These are phyloP conservation scores for Moesziomyces antarcticus DNA, from an alignment of 1,284 basidiomycete species.

Conservation along the genomic window DNA sequence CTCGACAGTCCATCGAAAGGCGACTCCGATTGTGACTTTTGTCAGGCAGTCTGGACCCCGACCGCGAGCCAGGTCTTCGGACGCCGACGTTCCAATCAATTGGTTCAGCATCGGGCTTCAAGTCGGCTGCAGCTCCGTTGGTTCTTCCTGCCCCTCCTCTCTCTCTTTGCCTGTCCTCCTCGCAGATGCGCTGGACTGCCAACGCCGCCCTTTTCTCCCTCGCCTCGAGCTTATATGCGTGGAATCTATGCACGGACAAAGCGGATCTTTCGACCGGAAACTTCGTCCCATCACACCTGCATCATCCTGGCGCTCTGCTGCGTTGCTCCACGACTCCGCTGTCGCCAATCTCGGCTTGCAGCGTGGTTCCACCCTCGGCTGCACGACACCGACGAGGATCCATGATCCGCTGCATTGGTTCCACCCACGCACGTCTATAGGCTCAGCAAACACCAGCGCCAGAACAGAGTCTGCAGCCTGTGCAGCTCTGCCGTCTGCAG, in stretches of 20 bases:
- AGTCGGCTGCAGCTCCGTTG: not conserved
- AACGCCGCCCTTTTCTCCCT: too few relatives aligned
- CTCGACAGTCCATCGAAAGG: too few relatives aligned
- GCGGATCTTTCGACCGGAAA: not conserved
- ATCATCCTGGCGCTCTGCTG: not conserved
- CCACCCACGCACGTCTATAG: not conserved
- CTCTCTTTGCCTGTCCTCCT: not conserved
- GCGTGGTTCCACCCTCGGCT: not conserved
- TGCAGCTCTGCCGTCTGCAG: not conserved
- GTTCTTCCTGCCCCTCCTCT: not conserved
- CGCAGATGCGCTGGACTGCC: too few relatives aligned
- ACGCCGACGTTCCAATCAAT: not conserved
- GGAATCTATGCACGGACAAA: not conserved
- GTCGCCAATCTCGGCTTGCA: not conserved
- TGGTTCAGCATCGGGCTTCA: not conserved
- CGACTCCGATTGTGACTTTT: too few relatives aligned
- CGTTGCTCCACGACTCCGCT: not conserved
- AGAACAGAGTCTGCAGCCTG: not conserved
- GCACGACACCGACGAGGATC: not conserved
- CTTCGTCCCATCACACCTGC: not conserved
- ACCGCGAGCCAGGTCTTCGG: not conserved
- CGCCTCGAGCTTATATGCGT: too few relatives aligned
- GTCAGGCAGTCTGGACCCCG: not conserved
- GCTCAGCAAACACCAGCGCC: not conserved
- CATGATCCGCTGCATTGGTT: not conserved